Evolutionary conservation across 768 basidiomycete genomes (phyloP), one percentile per base, ranked within the genome.

Genomic region (Heimioporus sp.): DNA sequence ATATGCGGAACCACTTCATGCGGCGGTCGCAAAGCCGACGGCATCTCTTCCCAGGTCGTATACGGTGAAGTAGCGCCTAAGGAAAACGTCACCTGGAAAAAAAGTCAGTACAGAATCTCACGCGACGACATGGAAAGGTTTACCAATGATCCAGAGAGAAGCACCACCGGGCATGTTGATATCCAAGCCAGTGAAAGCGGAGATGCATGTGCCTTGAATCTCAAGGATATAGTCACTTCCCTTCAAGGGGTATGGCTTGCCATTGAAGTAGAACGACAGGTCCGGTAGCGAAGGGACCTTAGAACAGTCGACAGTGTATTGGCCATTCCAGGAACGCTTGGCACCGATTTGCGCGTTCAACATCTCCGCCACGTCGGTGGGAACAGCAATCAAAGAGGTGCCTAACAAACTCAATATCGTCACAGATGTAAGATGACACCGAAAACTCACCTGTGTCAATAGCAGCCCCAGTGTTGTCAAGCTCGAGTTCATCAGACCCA

Each of bases 361-460:
- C 92, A 99, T 92, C 77, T 99, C 97, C 47, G 97, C 95, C 48
- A 98, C 80, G 64, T 98, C 96, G 51, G 86, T 85, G 46, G 96
- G 96, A 45, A 96, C 76, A 44, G 88, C 96, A 61, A 98, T 98
- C 54, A 98, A 78, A 8, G 92, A 95, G 37, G 97, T 98, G 49
- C 94, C 93, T 86, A 9, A 46, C 1, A 28, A 43, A 20, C 11
- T 61, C 40, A 64, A 48, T 28, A 39, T 31, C 12, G 17, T 32
- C 15, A 40, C 46, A 36, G 42, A 11, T 2, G n/a, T 21, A 28
- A 12, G 19, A 17, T 11, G 1, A 58, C 65, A 49, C 35, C 6
- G 17, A 10, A 10, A n/a, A 56, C 71, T 44, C 40, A 87, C 90
- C 90, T 16, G 91, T 93, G 63, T 93, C 91, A 54, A 93, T 93